phyloP scores from a whole-genome alignment of 1,284 basidiomycete genomes.

The Cryptococcus floricola region DNA sequence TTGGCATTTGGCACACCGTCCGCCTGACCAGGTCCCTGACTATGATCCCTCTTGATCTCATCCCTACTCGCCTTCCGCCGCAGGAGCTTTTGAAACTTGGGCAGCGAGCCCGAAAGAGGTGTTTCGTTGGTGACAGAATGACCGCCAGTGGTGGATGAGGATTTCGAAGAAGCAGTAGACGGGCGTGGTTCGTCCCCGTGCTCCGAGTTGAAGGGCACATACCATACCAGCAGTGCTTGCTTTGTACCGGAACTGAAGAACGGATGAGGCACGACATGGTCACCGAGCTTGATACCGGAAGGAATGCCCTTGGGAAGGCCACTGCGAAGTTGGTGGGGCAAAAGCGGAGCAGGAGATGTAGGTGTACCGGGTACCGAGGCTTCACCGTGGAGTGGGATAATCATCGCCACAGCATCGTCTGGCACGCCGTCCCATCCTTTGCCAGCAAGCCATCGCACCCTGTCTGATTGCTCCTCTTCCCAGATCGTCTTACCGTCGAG shows the following conservation, averaged over 20 bases:
- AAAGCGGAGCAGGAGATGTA: background rate
- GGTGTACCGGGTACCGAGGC: background rate
- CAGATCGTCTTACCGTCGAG: background rate
- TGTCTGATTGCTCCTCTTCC: background rate
- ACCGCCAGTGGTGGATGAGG: constrained; percentile 1
- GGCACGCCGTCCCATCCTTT: constrained; percentile 47
- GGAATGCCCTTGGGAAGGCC: constrained; percentile 15
- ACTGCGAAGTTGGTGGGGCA: background rate
- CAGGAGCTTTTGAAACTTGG: constrained; percentile 41
- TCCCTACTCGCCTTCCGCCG: constrained; percentile 31
- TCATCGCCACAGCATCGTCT: constrained; percentile 48
- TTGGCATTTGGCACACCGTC: background rate
- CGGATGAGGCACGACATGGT: constrained; percentile 11
- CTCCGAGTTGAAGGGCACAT: constrained; percentile 44
- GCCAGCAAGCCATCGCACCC: constrained; percentile 29
- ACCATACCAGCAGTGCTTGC: constrained; percentile 46
- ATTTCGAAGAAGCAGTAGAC: constrained; percentile 3
- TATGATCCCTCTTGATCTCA: constrained; percentile 13
- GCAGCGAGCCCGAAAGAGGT: constrained; percentile 17
- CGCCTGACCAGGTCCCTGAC: background rate
- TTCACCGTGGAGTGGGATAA: constrained; percentile 35
- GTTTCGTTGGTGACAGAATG: background rate
- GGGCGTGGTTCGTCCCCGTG: constrained; percentile 10
- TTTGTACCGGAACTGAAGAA: constrained; percentile 24
- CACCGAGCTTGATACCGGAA: background rate